A percentile compares a stretch with the other conserved stretches of the same genome.
Conservation (phyloP, 371 early-diverging fungal genomes). For the Mortierella sp. region DNA sequence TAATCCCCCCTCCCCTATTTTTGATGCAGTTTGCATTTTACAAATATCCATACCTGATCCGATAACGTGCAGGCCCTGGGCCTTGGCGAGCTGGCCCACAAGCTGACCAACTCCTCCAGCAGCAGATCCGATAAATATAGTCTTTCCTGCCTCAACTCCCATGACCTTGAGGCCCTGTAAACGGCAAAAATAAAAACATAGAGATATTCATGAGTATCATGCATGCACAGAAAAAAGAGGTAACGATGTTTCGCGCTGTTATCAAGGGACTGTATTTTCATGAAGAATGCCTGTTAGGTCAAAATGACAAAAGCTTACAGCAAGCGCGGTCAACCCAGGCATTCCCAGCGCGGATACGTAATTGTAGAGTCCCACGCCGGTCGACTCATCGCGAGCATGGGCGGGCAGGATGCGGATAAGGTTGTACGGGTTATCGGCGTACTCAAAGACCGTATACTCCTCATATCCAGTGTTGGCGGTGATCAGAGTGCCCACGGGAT, state of each 20-base stretch:
- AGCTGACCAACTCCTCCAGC: slow-evolving; percentile 74
- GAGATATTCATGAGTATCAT: no score
- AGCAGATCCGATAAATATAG: slow-evolving; percentile 69
- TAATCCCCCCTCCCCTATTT: no score
- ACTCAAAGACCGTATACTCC: slow-evolving; percentile 37
- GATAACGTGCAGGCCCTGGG: slow-evolving; percentile 38
- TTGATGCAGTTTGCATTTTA: no score
- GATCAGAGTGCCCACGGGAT: slow-evolving; percentile 43
- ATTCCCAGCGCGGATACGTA: slow-evolving; percentile 47
- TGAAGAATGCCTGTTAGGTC: no score
- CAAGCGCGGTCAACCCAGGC: slow-evolving; percentile 47
- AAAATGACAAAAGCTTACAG: no score
- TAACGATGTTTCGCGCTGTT: no score
- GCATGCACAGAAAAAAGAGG: no score
- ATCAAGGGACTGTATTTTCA: no score
- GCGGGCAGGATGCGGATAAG: slow-evolving; percentile 40
- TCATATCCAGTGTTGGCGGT: slow-evolving; percentile 39
- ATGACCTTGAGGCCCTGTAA: slow-evolving; percentile 43
- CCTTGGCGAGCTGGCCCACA: slow-evolving; percentile 57
- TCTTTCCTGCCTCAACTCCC: slow-evolving; percentile 63
- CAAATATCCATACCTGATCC: slow-evolving; percentile 40
- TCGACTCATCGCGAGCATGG: slow-evolving; percentile 46
- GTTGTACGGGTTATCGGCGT: no score
- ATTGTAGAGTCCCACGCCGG: slow-evolving; percentile 32
- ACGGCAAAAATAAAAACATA: no score